Evolutionary conservation across 306 rosid genomes (phyloP), one percentile per base, ranked within the genome.

Genomic region (Datisca glomerata): DNA sequence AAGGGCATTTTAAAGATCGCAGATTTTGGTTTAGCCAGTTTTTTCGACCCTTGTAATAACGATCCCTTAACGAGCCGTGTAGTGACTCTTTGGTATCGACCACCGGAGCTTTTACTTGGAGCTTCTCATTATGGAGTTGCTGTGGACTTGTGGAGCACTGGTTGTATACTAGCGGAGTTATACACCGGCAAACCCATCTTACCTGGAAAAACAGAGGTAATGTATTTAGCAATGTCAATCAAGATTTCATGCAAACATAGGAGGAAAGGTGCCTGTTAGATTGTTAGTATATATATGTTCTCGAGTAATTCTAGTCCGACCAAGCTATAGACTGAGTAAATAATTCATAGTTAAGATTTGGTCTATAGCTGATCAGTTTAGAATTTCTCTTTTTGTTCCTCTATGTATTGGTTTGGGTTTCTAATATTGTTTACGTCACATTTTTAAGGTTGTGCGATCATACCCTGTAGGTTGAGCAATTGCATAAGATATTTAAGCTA

Each of bases 201-300:
- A 45, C 97, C 93, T 2, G 97, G 94, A 55, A 87, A 83, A 74
- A 87, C 97, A 1, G 97, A 87, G 97, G 97, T 87, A 61, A 43
- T 40, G 27, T 45, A 23, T 18, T 5, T 6, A n/a, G 38, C 36
- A 12, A 8, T 31, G n/a, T 8, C 5, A 2, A 4, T 31, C 3
- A 31, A 31, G 2, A 8, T 8, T 31, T 14, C 36, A n/a, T n/a
- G n/a, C n/a, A n/a, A n/a, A n/a, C n/a, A n/a, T n/a, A n/a, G n/a
- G n/a, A n/a, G n/a, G n/a, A n/a, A n/a, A n/a, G n/a, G n/a, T n/a
- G n/a, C n/a, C n/a, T n/a, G n/a, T n/a, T n/a, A n/a, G n/a, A n/a
- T n/a, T n/a, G n/a, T n/a, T n/a, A n/a, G n/a, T n/a, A n/a, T n/a
- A n/a, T n/a, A n/a, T n/a, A n/a, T n/a, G n/a, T n/a, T n/a, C n/a